Percentiles rank a stretch among this genome's conserved stretches.
These are phyloP conservation scores for Fusarium torreyae DNA, from an alignment of 2,329 filamentous ascomycete genomes.

Conservation along the genomic window DNA sequence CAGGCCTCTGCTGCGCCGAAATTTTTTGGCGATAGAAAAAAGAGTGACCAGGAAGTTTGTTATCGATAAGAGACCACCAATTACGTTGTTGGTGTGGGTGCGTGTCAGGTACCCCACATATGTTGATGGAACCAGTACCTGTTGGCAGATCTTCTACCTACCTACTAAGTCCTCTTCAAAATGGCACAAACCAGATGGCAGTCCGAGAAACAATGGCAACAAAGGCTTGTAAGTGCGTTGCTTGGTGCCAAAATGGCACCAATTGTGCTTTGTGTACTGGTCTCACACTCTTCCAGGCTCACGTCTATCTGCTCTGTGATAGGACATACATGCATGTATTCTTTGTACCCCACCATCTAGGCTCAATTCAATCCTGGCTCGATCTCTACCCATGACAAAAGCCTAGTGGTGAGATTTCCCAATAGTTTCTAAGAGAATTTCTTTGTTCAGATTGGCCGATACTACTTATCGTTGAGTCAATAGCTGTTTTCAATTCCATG, in stretches of 20 bases:
- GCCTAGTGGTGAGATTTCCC: not conserved
- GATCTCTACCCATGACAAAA: constrained; percentile 1
- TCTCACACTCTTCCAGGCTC: too few species aligned
- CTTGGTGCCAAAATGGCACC: too few species aligned
- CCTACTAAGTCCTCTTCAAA: too few species aligned
- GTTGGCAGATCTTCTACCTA: too few species aligned
- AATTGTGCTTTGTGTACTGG: too few species aligned
- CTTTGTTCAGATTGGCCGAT: not conserved
- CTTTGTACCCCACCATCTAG: not conserved
- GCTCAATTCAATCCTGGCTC: not conserved
- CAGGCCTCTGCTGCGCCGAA: constrained; percentile 43
- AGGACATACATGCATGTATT: too few species aligned
- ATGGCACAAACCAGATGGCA: too few species aligned
- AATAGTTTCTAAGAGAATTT: not conserved
- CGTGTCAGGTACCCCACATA: constrained; percentile 25
- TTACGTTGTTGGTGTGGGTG: not conserved
- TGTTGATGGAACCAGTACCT: not conserved
- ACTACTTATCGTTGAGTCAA: not conserved
- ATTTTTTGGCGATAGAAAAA: constrained; percentile 51
- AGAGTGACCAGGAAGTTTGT: constrained; percentile 42
- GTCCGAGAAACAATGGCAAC: too few species aligned
- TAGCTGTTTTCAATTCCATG: not conserved
- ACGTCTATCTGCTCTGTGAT: too few species aligned
- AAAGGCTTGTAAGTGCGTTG: too few species aligned
- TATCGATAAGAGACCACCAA: constrained; percentile 52